Conservation (phyloP, 2,329 filamentous ascomycete genomes). For the Calonectria leucothoes region DNA sequence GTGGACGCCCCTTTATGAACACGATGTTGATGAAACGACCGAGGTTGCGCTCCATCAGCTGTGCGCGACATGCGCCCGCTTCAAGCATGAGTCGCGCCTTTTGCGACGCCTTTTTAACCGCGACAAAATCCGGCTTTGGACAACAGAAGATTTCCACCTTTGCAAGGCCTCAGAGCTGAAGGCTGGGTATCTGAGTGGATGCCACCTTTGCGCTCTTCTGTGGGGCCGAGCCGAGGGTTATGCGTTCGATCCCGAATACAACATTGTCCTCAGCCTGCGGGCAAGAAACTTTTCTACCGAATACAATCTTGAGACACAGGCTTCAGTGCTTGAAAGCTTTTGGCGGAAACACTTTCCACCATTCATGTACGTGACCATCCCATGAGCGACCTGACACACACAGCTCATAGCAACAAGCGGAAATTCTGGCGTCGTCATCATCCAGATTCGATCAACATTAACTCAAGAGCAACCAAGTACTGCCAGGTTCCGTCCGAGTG, state of each 20-base stretch:
- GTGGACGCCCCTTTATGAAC: conserved; percentile 6
- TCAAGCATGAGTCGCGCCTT: neutral
- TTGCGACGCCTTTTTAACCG: neutral
- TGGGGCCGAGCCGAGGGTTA: conserved; percentile 6
- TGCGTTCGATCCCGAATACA: neutral
- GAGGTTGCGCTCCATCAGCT: conserved; percentile 7
- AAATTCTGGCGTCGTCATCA: neutral
- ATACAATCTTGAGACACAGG: neutral
- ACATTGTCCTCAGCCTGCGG: neutral
- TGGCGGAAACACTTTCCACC: conserved; percentile 4
- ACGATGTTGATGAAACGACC: neutral
- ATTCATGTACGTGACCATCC: neutral
- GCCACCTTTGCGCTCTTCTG: conserved; percentile 10
- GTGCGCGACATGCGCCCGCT: neutral
- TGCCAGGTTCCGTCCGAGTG: neutral
- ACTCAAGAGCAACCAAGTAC: neutral
- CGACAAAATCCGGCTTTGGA: neutral
- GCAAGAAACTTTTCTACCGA: conserved; percentile 4
- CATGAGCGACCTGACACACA: neutral
- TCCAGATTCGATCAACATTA: neutral
- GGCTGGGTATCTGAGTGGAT: neutral
- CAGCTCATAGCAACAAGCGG: neutral
- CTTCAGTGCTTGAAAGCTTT: neutral
- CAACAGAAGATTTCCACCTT: neutral
- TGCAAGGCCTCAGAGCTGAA: neutral